Conservation (phyloP, 352 stramenopile genomes). For the Phytophthora hibernalis region DNA sequence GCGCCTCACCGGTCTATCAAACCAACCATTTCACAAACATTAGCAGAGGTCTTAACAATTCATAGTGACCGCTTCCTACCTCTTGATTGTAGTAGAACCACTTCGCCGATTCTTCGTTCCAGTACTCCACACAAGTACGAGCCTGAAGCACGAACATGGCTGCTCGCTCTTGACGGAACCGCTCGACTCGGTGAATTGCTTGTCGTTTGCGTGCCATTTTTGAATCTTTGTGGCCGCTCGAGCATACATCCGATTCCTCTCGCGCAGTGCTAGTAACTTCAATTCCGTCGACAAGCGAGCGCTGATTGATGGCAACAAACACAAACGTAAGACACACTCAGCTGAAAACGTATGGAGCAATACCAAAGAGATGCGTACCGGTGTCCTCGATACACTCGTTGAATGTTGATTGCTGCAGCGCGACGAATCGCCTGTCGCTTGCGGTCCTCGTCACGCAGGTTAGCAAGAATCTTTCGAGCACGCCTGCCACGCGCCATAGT, state of each 20-base stretch:
- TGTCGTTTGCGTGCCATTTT: conserved; percentile 55
- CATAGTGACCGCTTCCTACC: conserved; percentile 20
- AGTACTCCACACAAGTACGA: conserved; percentile 75
- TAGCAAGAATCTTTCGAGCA: conserved; percentile 40
- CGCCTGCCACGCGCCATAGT: conserved; percentile 48
- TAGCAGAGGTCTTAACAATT: conserved; percentile 1
- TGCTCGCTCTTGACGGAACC: conserved; percentile 42
- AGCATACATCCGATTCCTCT: conserved; percentile 60
- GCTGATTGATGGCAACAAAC: conserved; percentile 35
- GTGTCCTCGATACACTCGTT: conserved; percentile 78
- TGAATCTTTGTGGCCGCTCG: conserved; percentile 78
- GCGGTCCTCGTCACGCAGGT: conserved; percentile 42
- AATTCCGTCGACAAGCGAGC: conserved; percentile 71
- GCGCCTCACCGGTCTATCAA: conserved; percentile 63
- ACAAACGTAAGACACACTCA: background rate
- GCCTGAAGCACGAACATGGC: conserved; percentile 54
- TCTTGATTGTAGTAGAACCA: conserved; percentile 87
- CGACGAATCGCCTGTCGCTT: conserved; percentile 44
- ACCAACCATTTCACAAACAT: conserved; percentile 8
- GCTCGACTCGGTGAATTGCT: conserved; percentile 48
- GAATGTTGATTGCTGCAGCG: conserved; percentile 60
- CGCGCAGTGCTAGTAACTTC: conserved; percentile 65
- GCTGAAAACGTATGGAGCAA: background rate
- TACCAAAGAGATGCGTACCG: conserved; percentile 37
- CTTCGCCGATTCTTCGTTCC: conserved; percentile 70